Evolutionary conservation across 2,329 filamentous ascomycete species (phyloP), one percentile per base, ranked within the genome.

Genomic region (Gaeumannomyces sp.): DNA sequence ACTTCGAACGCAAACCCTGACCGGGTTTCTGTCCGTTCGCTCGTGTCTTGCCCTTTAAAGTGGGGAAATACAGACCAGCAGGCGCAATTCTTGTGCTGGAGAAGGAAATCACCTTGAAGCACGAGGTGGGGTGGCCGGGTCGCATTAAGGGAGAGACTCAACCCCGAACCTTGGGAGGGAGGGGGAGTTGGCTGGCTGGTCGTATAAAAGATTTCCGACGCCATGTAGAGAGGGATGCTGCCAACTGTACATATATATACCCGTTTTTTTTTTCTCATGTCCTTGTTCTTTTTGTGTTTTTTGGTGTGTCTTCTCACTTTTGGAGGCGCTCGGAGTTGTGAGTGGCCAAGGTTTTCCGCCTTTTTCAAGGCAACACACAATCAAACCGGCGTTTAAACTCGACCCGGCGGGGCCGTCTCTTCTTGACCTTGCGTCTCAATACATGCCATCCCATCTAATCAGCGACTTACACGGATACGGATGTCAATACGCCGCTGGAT

Each of bases 251-350:
- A 53, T 53, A 53, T 53, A 53, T 53, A 53, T 53, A 59, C 57
- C 57, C 22, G 22, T 38, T 60, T 35, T n/a, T 35, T 19, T 25
- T 25, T 14, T 35, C 19, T 60, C 29, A n/a, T n/a, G n/a, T 33
- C 22, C 22, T 60, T 35, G 13, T 5, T 11, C 3, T 14, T 8
- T 33, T 33, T n/a, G 16, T 14, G 4, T 25, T 60, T 38, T 60
- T 60, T 19, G 2, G n/a, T n/a, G n/a, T 59, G 4, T 59, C 10
- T 59, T 29, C 19, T 59, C n/a, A 8, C 28, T 31, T 59, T 57
- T 27, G 53, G 53, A 59, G 16, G 38, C 27, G 57, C 57, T 59
- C 57, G 57, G 57, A 59, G 57, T 59, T 59, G 57, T 29, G 57
- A 14, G 57, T n/a, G 45, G 45, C 22, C 22, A 53, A 53, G 45